phyloP scores from a whole-genome alignment of 83 land plant genomes.

The Picea abies region DNA sequence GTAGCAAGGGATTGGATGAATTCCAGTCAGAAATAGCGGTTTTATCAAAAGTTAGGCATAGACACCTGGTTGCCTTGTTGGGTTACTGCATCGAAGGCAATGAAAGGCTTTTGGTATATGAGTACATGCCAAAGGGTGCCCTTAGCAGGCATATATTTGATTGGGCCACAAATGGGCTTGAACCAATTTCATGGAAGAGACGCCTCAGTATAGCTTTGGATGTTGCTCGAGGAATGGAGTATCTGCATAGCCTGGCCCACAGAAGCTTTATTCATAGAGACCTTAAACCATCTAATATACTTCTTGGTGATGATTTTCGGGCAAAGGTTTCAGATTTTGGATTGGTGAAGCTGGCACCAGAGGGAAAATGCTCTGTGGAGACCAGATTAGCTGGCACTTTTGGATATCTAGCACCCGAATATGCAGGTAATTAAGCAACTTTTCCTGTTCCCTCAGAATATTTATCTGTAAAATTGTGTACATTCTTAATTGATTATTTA shows the following conservation, averaged over 20 bases:
- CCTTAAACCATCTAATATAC: constrained; percentile 77
- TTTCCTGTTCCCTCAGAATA: background rate
- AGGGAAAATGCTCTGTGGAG: constrained; percentile 55
- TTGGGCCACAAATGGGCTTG: constrained; percentile 42
- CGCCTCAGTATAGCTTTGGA: constrained; percentile 74
- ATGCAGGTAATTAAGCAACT: constrained; percentile 56
- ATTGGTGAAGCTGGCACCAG: constrained; percentile 80
- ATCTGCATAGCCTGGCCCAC: constrained; percentile 69
- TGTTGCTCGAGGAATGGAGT: constrained; percentile 86
- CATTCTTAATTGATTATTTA: background rate
- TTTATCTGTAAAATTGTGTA: background rate
- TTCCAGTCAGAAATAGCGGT: constrained; percentile 83
- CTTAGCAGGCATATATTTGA: constrained; percentile 71
- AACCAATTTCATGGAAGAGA: constrained; percentile 64
- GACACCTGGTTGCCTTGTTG: constrained; percentile 71
- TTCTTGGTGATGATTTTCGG: constrained; percentile 60
- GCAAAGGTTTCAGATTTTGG: constrained; percentile 89
- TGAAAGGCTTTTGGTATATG: constrained; percentile 76
- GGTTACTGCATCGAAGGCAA: constrained; percentile 73
- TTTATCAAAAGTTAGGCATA: constrained; percentile 77
- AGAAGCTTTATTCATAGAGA: constrained; percentile 78
- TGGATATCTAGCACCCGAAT: constrained; percentile 85
- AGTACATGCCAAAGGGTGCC: constrained; percentile 74
- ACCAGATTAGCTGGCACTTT: constrained; percentile 86
- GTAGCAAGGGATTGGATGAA: constrained; percentile 61